A percentile compares a stretch with the other conserved stretches of the same genome.
Conservation (phyloP, 257 asterid genomes). For the Echites panduratus region DNA sequence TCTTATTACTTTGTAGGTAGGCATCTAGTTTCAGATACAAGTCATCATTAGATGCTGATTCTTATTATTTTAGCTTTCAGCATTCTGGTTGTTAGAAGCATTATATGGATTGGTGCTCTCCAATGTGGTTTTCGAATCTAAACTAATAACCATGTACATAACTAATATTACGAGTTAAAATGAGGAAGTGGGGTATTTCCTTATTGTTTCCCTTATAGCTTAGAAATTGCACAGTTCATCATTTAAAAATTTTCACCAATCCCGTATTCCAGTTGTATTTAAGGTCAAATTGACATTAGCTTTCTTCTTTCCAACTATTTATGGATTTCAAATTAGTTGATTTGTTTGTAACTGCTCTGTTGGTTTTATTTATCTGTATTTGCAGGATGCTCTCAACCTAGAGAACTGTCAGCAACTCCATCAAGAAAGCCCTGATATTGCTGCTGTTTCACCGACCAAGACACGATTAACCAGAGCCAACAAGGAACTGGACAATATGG, state of each 20-base stretch:
- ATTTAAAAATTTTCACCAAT: not conserved
- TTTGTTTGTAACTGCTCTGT: not conserved
- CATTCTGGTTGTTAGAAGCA: not conserved
- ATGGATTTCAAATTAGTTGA: not conserved
- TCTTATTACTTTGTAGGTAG: not conserved
- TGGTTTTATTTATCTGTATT: not conserved
- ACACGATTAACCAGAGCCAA: conserved; percentile 30
- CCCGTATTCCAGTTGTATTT: not conserved
- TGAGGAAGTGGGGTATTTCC: not conserved
- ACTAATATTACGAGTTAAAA: not conserved
- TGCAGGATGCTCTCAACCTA: conserved; percentile 48
- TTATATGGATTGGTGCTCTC: not conserved
- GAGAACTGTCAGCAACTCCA: conserved; percentile 29
- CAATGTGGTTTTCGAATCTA: not conserved
- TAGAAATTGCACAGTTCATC: not conserved
- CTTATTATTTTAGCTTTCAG: not conserved
- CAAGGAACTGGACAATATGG: conserved; percentile 28
- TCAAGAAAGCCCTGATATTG: conserved; percentile 27
- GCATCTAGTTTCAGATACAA: not conserved
- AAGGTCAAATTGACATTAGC: not conserved
- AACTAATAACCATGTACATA: not conserved
- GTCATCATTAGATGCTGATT: not conserved
- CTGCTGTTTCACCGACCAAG: conserved; percentile 20
- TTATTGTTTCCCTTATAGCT: not conserved
- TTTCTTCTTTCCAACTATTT: conserved; percentile 2